Conservation (phyloP, 257 asterid genomes). For the Primulina tabacum region DNA sequence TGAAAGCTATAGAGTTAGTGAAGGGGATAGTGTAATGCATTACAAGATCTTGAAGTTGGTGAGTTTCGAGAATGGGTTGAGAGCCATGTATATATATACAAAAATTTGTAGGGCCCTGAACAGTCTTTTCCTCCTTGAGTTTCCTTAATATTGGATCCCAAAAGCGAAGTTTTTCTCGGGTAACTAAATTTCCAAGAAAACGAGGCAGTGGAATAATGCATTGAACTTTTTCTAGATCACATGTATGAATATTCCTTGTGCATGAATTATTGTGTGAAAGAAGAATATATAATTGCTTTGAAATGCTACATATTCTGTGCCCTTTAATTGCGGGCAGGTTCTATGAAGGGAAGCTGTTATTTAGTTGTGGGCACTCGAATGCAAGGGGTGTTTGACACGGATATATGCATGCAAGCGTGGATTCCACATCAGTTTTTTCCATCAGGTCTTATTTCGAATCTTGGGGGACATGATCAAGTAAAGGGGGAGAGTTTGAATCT, state of each 20-base stretch:
- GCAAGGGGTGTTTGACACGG: background rate
- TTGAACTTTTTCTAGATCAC: conserved; percentile 4
- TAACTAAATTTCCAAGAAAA: conserved; percentile 24
- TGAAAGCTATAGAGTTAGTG: conserved; percentile 29
- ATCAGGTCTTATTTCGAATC: background rate
- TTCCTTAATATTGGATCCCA: conserved; percentile 26
- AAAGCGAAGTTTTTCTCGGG: conserved; percentile 21
- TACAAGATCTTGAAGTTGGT: conserved; percentile 33
- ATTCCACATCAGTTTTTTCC: background rate
- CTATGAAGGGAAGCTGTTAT: conserved; percentile 24
- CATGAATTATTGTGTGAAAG: conserved; percentile 21
- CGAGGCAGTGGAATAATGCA: conserved; percentile 16
- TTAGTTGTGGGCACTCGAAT: background rate
- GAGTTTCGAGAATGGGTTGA: conserved; percentile 9
- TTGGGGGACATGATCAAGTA: background rate
- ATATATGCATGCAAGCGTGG: background rate
- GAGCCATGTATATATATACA: background rate
- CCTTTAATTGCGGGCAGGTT: conserved; percentile 31
- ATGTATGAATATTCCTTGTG: conserved; percentile 27
- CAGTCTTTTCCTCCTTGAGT: conserved; percentile 10
- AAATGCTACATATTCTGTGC: conserved; percentile 26
- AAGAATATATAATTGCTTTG: conserved; percentile 11
- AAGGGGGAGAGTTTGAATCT: background rate
- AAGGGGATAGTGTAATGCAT: background rate
- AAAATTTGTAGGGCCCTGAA: conserved; percentile 30